These are phyloP conservation scores for Cajanus cajan DNA, from an alignment of 306 rosid species.

Conservation along the genomic window DNA sequence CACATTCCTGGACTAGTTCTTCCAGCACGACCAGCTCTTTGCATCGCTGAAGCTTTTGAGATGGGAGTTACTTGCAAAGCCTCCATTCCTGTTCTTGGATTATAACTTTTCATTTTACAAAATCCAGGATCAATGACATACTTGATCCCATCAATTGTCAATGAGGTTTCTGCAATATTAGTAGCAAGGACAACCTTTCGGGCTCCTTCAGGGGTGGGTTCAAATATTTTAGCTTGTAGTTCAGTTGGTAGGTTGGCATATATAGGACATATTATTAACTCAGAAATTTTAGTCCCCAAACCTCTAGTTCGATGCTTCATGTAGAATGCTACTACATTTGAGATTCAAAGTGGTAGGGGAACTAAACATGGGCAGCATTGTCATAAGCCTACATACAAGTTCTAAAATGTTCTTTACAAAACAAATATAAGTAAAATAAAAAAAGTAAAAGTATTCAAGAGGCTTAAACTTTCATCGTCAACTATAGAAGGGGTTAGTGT, in stretches of 20 bases:
- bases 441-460: no score
- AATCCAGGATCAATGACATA: conserved; percentile 97
- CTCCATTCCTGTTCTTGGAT: conserved; percentile 97
- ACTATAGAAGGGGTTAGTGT: no score
- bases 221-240: conserved; percentile 91
- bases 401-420: no score
- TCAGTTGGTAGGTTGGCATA: conserved; percentile 96
- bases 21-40: conserved; percentile 95
- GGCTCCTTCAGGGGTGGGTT: conserved; percentile 97
- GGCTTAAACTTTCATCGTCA: no score
- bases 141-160: conserved; percentile 95
- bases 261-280: conserved; percentile 90
- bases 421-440: no score
- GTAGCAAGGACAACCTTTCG: conserved; percentile 95
- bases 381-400: no score
- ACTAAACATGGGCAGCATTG: no score
- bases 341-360: no score
- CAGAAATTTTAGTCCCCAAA: conserved; percentile 90
- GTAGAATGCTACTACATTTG: no score
- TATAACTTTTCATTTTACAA: conserved; percentile 56
- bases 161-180: conserved; percentile 94
- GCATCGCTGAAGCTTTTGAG: conserved; percentile 96
- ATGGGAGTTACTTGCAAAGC: conserved; percentile 78
- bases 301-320: conserved; percentile 87
- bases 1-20: conserved; percentile 98